Percentiles rank a stretch among this genome's conserved stretches.
phyloP scores from a whole-genome alignment of 495 filamentous ascomycete genomes.

The Tuber brumale region DNA sequence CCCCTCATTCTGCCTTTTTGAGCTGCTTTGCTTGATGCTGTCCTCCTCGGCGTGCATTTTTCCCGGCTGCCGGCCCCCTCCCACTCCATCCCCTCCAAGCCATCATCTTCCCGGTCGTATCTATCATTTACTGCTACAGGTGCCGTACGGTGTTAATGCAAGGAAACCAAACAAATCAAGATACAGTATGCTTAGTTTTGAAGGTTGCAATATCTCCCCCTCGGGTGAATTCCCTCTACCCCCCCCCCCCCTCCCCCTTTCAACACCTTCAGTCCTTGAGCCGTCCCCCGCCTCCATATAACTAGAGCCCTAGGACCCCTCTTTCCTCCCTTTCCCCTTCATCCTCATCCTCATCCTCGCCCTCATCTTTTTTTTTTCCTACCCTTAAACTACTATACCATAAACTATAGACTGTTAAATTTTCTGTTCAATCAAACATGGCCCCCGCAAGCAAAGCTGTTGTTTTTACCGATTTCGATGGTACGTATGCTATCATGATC shows the following conservation, averaged over 20 bases:
- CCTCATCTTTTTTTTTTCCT: not conserved
- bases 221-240: not conserved
- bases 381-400: not conserved
- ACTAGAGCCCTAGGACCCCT: not conserved
- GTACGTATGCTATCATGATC: conserved; percentile 37
- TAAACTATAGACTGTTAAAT: conserved; percentile 3
- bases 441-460: conserved; percentile 47
- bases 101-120: not conserved
- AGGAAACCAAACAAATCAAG: not conserved
- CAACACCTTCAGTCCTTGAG: not conserved
- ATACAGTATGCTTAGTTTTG: not conserved
- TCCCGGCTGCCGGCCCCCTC: not conserved
- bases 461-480: conserved; percentile 97
- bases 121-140: not conserved
- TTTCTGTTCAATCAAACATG: conserved; percentile 17
- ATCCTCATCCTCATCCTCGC: conserved; percentile 2
- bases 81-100: not conserved
- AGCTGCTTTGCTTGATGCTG: not conserved
- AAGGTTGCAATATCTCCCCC: conserved; percentile 1
- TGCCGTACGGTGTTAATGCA: not conserved
- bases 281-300: not conserved
- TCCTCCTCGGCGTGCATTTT: not conserved
- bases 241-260: not conserved
- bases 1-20: not conserved
- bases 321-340: not conserved